These are phyloP conservation scores for Anisodus tanguticus DNA, from an alignment of 257 asterid species.

Conservation along the genomic window DNA sequence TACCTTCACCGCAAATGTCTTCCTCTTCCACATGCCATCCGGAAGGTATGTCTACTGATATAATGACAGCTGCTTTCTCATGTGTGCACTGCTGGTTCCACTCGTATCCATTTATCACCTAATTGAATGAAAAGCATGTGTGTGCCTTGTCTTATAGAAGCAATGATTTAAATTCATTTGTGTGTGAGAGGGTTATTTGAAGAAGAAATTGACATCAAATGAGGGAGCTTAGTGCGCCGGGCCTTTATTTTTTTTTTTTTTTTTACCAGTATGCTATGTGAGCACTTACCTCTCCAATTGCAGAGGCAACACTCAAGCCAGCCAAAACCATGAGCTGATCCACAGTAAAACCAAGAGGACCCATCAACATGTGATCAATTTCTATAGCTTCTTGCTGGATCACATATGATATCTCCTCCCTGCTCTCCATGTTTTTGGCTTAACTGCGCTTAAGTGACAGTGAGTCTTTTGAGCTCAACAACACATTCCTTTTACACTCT, in stretches of 20 bases:
- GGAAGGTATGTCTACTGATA: constrained; percentile 47
- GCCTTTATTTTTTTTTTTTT: too few relatives aligned
- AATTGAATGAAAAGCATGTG: too few relatives aligned
- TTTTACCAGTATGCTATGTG: not conserved
- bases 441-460: not conserved
- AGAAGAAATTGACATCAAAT: too few relatives aligned
- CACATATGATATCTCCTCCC: constrained; percentile 56
- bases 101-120: too few relatives aligned
- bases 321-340: constrained; percentile 77
- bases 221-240: too few relatives aligned
- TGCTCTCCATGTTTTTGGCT: constrained; percentile 42
- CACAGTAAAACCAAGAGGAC: constrained; percentile 70
- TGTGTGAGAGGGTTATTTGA: too few relatives aligned
- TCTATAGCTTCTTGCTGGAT: constrained; percentile 75
- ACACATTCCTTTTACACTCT: not conserved
- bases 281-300: constrained; percentile 43
- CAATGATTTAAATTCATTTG: too few relatives aligned
- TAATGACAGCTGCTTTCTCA: constrained; percentile 34
- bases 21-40: constrained; percentile 52
- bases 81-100: constrained; percentile 25
- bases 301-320: constrained; percentile 45
- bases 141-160: too few relatives aligned
- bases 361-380: constrained; percentile 73
- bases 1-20: constrained; percentile 38
- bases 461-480: not conserved